These are phyloP conservation scores for Rachicladosporium sp. DNA, from an alignment of 2,329 filamentous ascomycete genomes.

Conservation along the genomic window DNA sequence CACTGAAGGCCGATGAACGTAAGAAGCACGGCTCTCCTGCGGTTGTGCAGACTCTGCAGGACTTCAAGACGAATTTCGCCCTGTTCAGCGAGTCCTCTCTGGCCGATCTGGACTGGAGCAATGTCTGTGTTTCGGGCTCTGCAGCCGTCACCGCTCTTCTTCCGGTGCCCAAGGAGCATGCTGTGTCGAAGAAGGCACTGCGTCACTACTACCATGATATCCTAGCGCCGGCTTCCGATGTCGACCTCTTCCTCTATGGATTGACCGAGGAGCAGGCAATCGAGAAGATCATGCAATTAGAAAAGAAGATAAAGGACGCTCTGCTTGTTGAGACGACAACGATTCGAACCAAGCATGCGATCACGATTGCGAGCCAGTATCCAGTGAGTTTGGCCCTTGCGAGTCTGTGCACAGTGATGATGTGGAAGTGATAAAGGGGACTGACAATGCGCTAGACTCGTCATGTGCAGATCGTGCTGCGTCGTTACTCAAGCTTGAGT, in stretches of 20 bases:
- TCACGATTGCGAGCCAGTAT: constrained; percentile 76
- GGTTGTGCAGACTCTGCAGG: constrained; percentile 51
- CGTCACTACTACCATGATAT: constrained; percentile 64
- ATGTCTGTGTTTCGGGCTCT: constrained; percentile 70
- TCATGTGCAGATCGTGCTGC: constrained; percentile 75
- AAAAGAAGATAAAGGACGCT: constrained; percentile 59
- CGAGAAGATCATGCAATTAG: constrained; percentile 75
- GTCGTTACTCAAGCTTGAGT: constrained; percentile 71
- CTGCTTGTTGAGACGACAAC: constrained; percentile 75
- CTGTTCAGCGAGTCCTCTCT: constrained; percentile 72
- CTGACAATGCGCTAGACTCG: constrained; percentile 30
- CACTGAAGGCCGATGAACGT: constrained; percentile 49
- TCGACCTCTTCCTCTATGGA: constrained; percentile 76
- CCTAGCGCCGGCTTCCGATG: constrained; percentile 71
- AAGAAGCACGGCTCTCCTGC: constrained; percentile 52
- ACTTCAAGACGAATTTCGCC: constrained; percentile 69
- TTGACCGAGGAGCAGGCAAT: constrained; percentile 64
- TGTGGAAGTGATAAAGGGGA: too few relatives aligned
- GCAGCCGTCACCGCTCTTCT: constrained; percentile 69
- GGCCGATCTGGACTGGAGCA: constrained; percentile 66
- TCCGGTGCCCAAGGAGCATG: constrained; percentile 43
- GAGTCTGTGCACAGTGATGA: too few relatives aligned
- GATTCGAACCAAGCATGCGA: constrained; percentile 73
- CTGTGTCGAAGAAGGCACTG: constrained; percentile 28
- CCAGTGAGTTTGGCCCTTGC: neutral